A percentile compares a stretch with the other conserved stretches of the same genome.
These are phyloP conservation scores for Suillus variegatus DNA, from an alignment of 768 basidiomycete species.

Conservation along the genomic window DNA sequence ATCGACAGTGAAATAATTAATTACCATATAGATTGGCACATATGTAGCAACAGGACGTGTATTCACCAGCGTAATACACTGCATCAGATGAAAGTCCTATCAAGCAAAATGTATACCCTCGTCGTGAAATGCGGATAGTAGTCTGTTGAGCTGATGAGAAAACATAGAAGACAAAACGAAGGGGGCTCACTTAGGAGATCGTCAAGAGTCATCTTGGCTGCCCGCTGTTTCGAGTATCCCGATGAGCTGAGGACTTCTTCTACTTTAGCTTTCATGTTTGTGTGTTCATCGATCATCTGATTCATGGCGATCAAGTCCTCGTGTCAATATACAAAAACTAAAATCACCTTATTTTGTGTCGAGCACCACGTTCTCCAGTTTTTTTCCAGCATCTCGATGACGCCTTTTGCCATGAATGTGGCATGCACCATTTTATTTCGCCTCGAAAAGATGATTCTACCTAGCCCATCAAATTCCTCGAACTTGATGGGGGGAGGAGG, in stretches of 20 bases:
- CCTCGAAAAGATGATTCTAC: conserved; percentile 85
- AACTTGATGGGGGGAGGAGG: conserved; percentile 96
- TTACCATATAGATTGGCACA: background rate
- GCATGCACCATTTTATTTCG: conserved; percentile 90
- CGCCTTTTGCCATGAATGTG: conserved; percentile 92
- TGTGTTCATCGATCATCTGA: conserved; percentile 70
- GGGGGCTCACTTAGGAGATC: conserved; percentile 75
- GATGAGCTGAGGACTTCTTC: conserved; percentile 73
- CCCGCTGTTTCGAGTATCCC: conserved; percentile 74
- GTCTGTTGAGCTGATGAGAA: conserved; percentile 60
- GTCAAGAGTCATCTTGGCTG: conserved; percentile 92
- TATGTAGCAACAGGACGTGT: background rate
- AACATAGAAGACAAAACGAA: background rate
- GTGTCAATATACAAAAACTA: background rate
- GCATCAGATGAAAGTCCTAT: background rate
- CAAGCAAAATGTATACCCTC: conserved; percentile 1
- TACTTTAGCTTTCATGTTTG: conserved; percentile 68
- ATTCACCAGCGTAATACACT: background rate
- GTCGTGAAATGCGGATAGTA: background rate
- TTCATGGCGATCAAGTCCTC: background rate
- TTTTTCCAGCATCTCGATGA: conserved; percentile 90
- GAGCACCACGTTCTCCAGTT: conserved; percentile 95
- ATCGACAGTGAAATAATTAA: background rate
- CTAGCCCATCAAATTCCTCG: conserved; percentile 96
- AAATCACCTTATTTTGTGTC: conserved; percentile 61